Evolutionary conservation across 108 stramenopile species (phyloP), one percentile per base, ranked within the genome.

Genomic region (Nannochloropsis gaditana): DNA sequence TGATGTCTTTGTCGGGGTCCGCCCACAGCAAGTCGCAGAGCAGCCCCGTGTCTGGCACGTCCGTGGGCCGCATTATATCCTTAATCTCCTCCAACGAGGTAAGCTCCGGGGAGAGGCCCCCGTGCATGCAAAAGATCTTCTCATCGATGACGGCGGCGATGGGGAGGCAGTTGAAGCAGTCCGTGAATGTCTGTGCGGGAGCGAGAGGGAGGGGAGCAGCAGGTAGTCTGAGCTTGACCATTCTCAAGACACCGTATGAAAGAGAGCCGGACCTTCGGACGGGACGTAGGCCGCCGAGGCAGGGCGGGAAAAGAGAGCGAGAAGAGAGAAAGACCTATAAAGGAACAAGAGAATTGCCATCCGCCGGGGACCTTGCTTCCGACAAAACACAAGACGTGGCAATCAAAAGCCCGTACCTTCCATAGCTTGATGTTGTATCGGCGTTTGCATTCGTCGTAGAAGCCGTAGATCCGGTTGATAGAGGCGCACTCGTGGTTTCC

Each of bases 111-210:
- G 94, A 95, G 21, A 99, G 91, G 43, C 97, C 99, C 21, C 99
- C 99, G 89, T 99, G 99, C 93, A 96, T 98, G 93, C 99, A 99
- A 85, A 99, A 96, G 84, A 99, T 98, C 94, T 99, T 99, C 89
- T 98, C 99, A 88, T 99, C 99, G 83, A 99, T 95, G 83, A 98
- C 96, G 21, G 97, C 99, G 19, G 97, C 96, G 85, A 98, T 97
- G 42, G 99, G 99, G 43, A 99, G 96, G 88, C 99, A 99, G 89
- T 99, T 99, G 93, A 99, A 99, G 91, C 97, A 98, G 89, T 98
- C 99, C 21, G 99, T 98, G 91, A 99, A 98, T 11, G 97, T 98
- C 93, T 73, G 8, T n/a, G 59, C 4, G n/a, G 4, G 59, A n/a
- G 59, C 15, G 59, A n/a, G 59, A 73, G n/a, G 59, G 59, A 73